Evolutionary conservation across 352 stramenopile genomes (phyloP).

Genomic region (Peronospora belbahrii): DNA sequence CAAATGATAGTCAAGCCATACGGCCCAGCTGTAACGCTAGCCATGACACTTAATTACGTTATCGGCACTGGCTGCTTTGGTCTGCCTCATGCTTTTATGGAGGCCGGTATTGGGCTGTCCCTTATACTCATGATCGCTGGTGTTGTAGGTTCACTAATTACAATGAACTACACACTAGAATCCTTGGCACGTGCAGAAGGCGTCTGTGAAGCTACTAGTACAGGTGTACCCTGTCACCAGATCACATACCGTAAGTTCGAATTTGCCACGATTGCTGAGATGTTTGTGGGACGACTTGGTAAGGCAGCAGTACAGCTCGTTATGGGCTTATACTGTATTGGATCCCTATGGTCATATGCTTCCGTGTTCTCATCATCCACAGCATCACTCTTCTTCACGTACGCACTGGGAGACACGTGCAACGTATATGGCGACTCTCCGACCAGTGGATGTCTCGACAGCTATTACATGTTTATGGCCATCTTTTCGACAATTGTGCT

Average conservation of each 20-base stretch:
- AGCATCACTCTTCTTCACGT: slow-evolving; percentile 70
- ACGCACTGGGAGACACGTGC: slow-evolving; percentile 51
- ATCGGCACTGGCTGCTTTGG: slow-evolving; percentile 84
- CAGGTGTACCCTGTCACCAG: slow-evolving; percentile 45
- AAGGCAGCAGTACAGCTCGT: slow-evolving; percentile 61
- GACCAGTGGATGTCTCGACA: slow-evolving; percentile 42
- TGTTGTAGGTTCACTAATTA: slow-evolving; percentile 55
- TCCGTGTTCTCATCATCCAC: slow-evolving; percentile 84
- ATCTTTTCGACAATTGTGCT: slow-evolving; percentile 71
- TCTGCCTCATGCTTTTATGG: slow-evolving; percentile 69
- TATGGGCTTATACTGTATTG: slow-evolving; percentile 69
- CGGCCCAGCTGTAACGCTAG: slow-evolving; percentile 52
- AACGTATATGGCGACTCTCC: slow-evolving; percentile 55
- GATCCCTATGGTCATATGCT: slow-evolving; percentile 77
- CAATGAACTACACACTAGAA: slow-evolving; percentile 87
- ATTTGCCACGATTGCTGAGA: slow-evolving; percentile 72
- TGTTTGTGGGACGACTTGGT: slow-evolving; percentile 71
- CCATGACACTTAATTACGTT: slow-evolving; percentile 83
- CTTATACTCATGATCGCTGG: slow-evolving; percentile 53
- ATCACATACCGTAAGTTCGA: slow-evolving; percentile 85
- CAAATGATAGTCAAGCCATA: slow-evolving; percentile 71
- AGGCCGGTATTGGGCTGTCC: slow-evolving; percentile 58
- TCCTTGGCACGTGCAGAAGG: slow-evolving; percentile 69
- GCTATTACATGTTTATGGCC: slow-evolving; percentile 72
- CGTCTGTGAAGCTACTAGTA: slow-evolving; percentile 47